Conservation (phyloP, 805 yeast species). For the Zygotorulaspora danielsina region DNA sequence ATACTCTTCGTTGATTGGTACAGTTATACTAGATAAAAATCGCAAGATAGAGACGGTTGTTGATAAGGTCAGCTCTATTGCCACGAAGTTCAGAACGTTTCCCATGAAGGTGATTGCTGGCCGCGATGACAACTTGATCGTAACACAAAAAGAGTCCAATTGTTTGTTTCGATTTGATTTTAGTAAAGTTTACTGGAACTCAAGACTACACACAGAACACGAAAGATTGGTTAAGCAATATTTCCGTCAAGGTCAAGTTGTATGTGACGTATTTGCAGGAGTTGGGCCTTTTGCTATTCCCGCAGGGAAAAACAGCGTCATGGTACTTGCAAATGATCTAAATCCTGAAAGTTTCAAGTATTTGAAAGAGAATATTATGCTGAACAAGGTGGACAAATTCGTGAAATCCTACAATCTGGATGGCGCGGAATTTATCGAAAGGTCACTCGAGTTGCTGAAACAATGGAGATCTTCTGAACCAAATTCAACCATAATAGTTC, state of each 20-base stretch:
- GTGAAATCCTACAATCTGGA: conserved; percentile 69
- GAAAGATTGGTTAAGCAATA: conserved; percentile 61
- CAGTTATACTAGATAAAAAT: conserved; percentile 84
- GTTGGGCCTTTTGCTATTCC: conserved; percentile 98
- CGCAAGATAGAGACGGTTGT: conserved; percentile 77
- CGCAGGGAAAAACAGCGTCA: conserved; percentile 75
- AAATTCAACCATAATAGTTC: conserved; percentile 38
- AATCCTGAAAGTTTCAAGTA: conserved; percentile 82
- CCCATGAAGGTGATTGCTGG: conserved; percentile 94
- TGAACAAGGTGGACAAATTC: conserved; percentile 57
- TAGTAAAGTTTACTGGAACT: conserved; percentile 95
- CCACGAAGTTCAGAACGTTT: conserved; percentile 84
- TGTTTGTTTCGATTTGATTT: conserved; percentile 87
- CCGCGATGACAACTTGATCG: conserved; percentile 57
- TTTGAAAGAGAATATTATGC: conserved; percentile 56
- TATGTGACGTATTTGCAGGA: conserved; percentile 96
- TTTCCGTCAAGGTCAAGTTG: conserved; percentile 63
- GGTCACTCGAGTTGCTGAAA: conserved; percentile 50
- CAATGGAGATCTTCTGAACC: conserved; percentile 41
- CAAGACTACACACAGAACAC: conserved; percentile 91
- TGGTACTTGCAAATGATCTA: conserved; percentile 88
- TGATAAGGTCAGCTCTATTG: conserved; percentile 82
- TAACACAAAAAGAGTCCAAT: conserved; percentile 79
- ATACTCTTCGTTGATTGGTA: conserved; percentile 76
- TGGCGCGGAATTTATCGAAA: conserved; percentile 73